Evolutionary conservation across 768 basidiomycete genomes (phyloP).

Genomic region (Dioszegia aurantiaca): DNA sequence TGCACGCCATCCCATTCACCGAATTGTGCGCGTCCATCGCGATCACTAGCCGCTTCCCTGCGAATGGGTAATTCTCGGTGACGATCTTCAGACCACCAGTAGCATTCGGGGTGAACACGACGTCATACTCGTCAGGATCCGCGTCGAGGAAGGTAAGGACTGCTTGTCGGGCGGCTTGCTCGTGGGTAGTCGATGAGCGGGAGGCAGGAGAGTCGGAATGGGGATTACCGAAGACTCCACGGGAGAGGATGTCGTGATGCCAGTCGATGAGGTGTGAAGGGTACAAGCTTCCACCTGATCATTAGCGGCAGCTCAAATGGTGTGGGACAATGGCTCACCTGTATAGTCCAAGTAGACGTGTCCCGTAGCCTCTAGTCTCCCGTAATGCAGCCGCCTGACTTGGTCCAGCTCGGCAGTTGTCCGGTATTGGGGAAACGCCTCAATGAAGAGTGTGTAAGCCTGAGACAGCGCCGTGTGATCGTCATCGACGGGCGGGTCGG

Average conservation of each 20-base stretch:
- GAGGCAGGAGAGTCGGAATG: conserved; percentile 7
- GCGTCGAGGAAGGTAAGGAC: conserved; percentile 7
- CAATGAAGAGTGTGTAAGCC: neutral
- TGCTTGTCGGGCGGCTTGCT: conserved; percentile 1
- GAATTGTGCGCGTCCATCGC: conserved; percentile 6
- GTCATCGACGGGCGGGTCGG: neutral
- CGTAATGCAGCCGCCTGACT: neutral
- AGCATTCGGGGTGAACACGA: conserved; percentile 8
- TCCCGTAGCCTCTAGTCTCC: neutral
- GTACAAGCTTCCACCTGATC: conserved; percentile 5
- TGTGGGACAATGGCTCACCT: neutral
- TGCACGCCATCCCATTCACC: conserved; percentile 6
- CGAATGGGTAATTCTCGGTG: neutral
- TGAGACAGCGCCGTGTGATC: neutral
- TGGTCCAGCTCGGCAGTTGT: conserved; percentile 1
- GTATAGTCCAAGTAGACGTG: conserved; percentile 9
- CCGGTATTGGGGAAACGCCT: neutral
- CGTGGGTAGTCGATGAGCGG: neutral
- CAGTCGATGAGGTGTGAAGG: conserved; percentile 12
- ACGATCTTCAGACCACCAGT: neutral
- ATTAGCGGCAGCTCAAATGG: neutral
- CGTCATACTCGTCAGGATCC: conserved; percentile 8
- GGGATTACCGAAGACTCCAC: conserved; percentile 8
- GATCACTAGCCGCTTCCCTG: neutral
- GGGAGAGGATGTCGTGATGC: conserved; percentile 3